Evolutionary conservation across 495 filamentous ascomycete genomes (phyloP).

Genomic region (Neurospora sp.): DNA sequence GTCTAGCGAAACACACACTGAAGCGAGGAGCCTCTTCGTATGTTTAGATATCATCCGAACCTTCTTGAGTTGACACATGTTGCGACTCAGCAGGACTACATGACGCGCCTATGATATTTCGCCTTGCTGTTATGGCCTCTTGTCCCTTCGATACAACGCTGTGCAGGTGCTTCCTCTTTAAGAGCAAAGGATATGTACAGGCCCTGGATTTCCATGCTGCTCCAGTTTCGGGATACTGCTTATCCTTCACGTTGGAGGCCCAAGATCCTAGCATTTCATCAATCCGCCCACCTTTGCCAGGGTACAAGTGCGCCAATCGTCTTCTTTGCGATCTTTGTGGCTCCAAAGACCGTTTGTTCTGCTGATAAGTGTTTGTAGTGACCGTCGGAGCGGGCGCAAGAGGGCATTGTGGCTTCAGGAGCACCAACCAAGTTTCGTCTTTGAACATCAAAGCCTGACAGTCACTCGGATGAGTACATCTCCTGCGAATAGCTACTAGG

Average conservation of each 20-base stretch:
- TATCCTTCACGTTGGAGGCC: not conserved
- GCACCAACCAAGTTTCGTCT: not conserved
- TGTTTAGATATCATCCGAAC: too few relatives aligned
- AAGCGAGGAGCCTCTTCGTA: not conserved
- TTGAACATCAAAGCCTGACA: not conserved
- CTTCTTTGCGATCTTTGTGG: not conserved
- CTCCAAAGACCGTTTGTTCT: not conserved
- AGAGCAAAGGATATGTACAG: too few relatives aligned
- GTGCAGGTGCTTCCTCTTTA: not conserved
- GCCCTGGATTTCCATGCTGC: not conserved
- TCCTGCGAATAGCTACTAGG: not conserved
- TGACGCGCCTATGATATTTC: not conserved
- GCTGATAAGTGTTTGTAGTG: not conserved
- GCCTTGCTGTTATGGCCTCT: not conserved
- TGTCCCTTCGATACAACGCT: not conserved
- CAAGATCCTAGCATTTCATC: not conserved
- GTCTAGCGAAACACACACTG: not conserved
- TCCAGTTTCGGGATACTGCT: not conserved
- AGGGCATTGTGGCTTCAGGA: not conserved
- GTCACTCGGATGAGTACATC: not conserved
- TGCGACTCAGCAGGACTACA: too few relatives aligned
- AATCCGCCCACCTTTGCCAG: not conserved
- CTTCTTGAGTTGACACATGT: too few relatives aligned
- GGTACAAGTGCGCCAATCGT: not conserved
- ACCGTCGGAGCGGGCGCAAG: not conserved